A percentile compares a stretch with the other conserved stretches of the same genome.
Conservation (phyloP, 1,284 basidiomycete species). For the Sanguinoderma infundibulare region DNA sequence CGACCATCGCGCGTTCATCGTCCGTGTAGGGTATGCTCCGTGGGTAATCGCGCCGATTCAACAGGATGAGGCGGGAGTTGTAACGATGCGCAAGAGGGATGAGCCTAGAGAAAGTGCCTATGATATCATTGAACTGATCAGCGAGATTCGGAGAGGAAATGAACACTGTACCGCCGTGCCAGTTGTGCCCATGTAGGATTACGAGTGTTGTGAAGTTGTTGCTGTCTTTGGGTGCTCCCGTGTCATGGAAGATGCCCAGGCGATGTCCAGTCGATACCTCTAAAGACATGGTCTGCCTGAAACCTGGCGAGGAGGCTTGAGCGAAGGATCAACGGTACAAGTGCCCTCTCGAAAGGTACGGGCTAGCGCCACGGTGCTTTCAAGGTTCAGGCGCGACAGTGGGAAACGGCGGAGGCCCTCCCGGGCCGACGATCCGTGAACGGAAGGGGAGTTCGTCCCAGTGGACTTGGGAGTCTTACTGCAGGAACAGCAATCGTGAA, state of each 20-base stretch:
- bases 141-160: too few species aligned
- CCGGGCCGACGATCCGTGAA: too few species aligned
- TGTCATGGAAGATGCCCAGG: constrained; percentile 2
- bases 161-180: constrained; percentile 15
- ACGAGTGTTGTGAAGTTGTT: constrained; percentile 15
- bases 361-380: too few species aligned
- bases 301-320: too few species aligned
- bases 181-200: constrained; percentile 18
- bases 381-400: too few species aligned
- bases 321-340: too few species aligned
- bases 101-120: constrained; percentile 32
- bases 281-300: neutral
- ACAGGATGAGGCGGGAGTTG: constrained; percentile 8
- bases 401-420: too few species aligned
- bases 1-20: constrained; percentile 5
- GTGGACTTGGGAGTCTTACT: too few species aligned
- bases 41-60: constrained; percentile 18
- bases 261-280: neutral
- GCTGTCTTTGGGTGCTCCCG: constrained; percentile 8
- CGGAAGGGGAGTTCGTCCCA: too few species aligned
- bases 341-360: too few species aligned
- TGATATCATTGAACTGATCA: neutral
- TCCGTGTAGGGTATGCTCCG: constrained; percentile 14
- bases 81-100: neutral
- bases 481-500: too few species aligned